Evolutionary conservation across 768 basidiomycete genomes (phyloP).

Genomic region (Pseudohyphozyma bogoriensis): DNA sequence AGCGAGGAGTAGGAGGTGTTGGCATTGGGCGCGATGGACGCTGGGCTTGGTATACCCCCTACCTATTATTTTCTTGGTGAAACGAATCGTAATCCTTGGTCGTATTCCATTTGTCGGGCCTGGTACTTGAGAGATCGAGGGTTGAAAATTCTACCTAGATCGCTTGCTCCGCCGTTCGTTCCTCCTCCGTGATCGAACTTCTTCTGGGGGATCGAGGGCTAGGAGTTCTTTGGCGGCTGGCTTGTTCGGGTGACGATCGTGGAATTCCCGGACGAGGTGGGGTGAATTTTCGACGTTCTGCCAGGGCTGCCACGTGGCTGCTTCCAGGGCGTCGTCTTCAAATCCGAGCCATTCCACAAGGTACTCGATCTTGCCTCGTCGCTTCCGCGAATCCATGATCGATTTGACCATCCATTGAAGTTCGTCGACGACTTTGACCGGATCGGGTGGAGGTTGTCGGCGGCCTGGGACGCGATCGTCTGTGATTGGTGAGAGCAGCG

Average conservation of each 20-base stretch:
- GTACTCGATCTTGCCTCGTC: background rate
- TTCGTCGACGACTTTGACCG: background rate
- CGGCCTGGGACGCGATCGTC: conserved; percentile 33
- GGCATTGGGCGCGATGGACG: too few species aligned
- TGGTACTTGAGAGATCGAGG: too few species aligned
- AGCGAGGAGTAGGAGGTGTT: too few species aligned
- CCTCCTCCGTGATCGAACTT: too few species aligned
- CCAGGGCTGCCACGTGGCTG: background rate
- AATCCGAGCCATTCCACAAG: background rate
- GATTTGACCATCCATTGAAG: background rate
- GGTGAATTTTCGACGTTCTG: background rate
- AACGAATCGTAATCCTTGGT: too few species aligned
- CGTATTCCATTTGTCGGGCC: too few species aligned
- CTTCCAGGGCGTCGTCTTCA: background rate
- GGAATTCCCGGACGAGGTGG: background rate
- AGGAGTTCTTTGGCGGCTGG: too few species aligned
- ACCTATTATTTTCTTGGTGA: too few species aligned
- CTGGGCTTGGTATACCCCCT: too few species aligned
- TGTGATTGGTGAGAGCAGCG: conserved; percentile 32
- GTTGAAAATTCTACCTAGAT: too few species aligned
- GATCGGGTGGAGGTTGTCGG: conserved; percentile 24
- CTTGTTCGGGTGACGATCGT: background rate
- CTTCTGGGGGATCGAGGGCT: too few species aligned
- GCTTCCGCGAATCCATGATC: background rate
- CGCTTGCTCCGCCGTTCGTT: too few species aligned